These are phyloP conservation scores for Ceratocystiopsis minuta DNA, from an alignment of 2,329 filamentous ascomycete species.

Conservation along the genomic window DNA sequence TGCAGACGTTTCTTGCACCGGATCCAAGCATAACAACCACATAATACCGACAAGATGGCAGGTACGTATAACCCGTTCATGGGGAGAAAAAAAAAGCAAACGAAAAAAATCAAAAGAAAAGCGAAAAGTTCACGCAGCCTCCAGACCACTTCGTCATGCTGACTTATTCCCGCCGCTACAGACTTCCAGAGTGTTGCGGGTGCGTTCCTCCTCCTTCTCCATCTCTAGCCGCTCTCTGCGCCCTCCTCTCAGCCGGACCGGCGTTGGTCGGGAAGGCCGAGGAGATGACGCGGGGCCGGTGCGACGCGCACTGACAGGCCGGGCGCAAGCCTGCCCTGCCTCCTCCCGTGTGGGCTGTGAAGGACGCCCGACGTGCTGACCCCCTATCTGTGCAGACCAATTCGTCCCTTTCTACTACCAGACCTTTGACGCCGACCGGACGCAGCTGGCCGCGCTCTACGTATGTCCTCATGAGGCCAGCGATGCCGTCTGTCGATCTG, in stretches of 20 bases:
- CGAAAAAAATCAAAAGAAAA: not conserved
- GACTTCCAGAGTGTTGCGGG: slow-evolving; percentile 7
- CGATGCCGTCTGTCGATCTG: not conserved
- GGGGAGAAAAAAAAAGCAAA: not conserved
- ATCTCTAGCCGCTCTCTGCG: no score
- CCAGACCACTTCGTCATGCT: not conserved
- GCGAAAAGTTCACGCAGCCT: no score
- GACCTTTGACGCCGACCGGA: slow-evolving; percentile 61
- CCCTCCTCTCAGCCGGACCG: no score
- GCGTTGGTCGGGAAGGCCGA: no score
- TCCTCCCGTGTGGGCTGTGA: no score
- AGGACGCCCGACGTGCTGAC: no score
- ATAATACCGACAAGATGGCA: not conserved
- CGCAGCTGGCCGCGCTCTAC: slow-evolving; percentile 40
- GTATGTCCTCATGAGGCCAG: slow-evolving; percentile 32
- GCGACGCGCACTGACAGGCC: not conserved
- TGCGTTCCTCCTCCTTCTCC: slow-evolving; percentile 1
- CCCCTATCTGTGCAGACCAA: slow-evolving; percentile 40
- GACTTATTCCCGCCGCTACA: not conserved
- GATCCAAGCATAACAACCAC: not conserved
- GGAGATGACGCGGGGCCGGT: no score
- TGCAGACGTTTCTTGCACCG: no score
- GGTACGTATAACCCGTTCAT: not conserved
- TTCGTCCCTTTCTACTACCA: slow-evolving; percentile 87
- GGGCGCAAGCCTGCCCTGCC: no score